Evolutionary conservation across 2,329 filamentous ascomycete genomes (phyloP), one percentile per base, ranked within the genome.

Genomic region (Alternaria sp.): DNA sequence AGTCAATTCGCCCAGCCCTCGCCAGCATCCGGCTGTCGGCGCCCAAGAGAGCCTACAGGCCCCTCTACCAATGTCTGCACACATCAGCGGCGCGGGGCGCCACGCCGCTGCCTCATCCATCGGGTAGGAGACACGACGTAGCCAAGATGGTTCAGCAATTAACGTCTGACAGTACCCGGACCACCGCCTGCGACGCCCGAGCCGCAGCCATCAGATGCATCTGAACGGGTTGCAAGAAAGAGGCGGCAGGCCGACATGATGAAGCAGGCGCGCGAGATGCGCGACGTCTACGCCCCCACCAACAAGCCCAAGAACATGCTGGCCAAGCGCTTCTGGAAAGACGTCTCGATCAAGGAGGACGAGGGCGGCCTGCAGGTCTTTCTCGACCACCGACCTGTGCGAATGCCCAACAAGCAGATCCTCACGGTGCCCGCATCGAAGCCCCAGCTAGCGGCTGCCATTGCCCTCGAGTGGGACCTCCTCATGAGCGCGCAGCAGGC

Each of bases 391-490:
- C 87, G 94, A 25, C 89, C 94, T 5, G 88, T 99, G 64, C 90
- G 94, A 65, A 93, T 92, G 55, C 92, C 84, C 8, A 89, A 89
- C 57, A 93, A 94, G 76, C 77, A 87, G 44, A 84, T 93, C 67
- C 84, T 99, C 71, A 87, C 86, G 2, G 75, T 98, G 26, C 94
- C 96, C 0, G 73, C 83, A 2, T 87, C 86, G 60, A 98, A 97
- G 82, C 89, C 89, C 30, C 87, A 93, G 74, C 90, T 98, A 43
- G 95, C 95, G 23, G 86, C 90, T 47, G 92, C 93, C 60, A 89
- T 99, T 66, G 96, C 95, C 4, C 83, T 96, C 47, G 96, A 99
- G 84, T 99, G 96, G 96, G 94, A 97, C 78, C 85, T 91, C 53
- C 87, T 99, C 64, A 87, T 90, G 23, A 92, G 92, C 14, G 89